phyloP scores from a whole-genome alignment of 495 filamentous ascomycete genomes.

The Penicillium desertorum region DNA sequence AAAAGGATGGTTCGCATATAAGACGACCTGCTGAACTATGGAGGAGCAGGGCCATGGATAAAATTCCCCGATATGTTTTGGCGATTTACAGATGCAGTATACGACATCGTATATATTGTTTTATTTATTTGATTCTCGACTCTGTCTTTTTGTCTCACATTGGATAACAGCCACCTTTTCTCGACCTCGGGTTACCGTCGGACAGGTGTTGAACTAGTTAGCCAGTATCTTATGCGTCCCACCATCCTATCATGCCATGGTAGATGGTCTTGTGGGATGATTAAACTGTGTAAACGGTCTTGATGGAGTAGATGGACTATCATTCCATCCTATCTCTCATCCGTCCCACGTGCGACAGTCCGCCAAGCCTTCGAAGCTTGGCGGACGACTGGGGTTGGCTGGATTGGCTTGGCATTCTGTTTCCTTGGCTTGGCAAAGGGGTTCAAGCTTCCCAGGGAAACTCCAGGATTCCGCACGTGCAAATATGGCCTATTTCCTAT shows the following conservation, averaged over 20 bases:
- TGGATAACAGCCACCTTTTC: neutral
- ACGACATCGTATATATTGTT: too few species aligned
- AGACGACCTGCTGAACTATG: too few species aligned
- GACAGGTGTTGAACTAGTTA: neutral
- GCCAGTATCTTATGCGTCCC: too few species aligned
- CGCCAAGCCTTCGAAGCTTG: neutral
- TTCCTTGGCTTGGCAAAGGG: conserved; percentile 9
- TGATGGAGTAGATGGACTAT: neutral
- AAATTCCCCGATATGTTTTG: too few species aligned
- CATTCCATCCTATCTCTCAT: neutral
- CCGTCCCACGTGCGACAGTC: conserved; percentile 3
- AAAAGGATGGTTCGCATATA: too few species aligned
- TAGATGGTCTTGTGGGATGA: too few species aligned
- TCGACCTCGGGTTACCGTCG: neutral
- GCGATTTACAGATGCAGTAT: too few species aligned
- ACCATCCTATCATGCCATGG: too few species aligned
- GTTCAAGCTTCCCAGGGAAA: conserved; percentile 13
- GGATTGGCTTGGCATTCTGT: conserved; percentile 7
- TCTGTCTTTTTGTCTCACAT: too few species aligned
- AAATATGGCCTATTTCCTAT: conserved; percentile 1
- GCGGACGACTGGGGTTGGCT: neutral
- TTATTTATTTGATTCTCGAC: too few species aligned
- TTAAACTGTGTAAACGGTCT: neutral
- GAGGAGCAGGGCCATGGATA: too few species aligned
- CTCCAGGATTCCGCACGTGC: conserved; percentile 15